Conservation (phyloP, 163 green algal species). For the Scenedesmus sp. region DNA sequence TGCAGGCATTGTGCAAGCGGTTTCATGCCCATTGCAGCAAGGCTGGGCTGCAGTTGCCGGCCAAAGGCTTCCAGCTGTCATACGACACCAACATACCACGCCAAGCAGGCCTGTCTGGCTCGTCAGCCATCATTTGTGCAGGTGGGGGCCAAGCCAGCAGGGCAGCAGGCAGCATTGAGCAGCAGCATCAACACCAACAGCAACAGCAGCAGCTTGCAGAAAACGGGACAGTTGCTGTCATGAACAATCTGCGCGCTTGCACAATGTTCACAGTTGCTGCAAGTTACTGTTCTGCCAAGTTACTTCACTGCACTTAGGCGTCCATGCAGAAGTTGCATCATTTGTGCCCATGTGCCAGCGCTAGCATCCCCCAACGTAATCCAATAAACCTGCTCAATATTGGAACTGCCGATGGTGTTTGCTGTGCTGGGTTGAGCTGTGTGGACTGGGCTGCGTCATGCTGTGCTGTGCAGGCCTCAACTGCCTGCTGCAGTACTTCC, state of each 20-base stretch:
- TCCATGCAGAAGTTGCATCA: neutral
- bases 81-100: slow-evolving; percentile 93
- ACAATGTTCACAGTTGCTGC: neutral
- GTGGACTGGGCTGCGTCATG: neutral
- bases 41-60: slow-evolving; percentile 60
- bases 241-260: neutral
- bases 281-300: neutral
- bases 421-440: neutral
- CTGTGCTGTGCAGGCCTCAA: slow-evolving; percentile 71
- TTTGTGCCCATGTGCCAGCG: too few relatives aligned
- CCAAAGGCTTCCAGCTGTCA: slow-evolving; percentile 78
- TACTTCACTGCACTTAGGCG: too few relatives aligned
- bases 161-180: neutral
- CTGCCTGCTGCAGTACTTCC: slow-evolving; percentile 85
- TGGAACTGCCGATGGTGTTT: neutral
- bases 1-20: slow-evolving; percentile 80
- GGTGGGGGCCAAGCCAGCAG: slow-evolving; percentile 23
- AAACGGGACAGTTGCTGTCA: too few relatives aligned
- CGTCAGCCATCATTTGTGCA: slow-evolving; percentile 90
- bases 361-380: too few relatives aligned
- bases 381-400: too few relatives aligned
- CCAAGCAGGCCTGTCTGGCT: slow-evolving; percentile 87
- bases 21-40: slow-evolving; percentile 80
- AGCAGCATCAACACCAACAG: neutral
- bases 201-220: neutral